Base-by-base conservation (phyloP, 768 basidiomycete species). In the Trametes punicea region DNA sequence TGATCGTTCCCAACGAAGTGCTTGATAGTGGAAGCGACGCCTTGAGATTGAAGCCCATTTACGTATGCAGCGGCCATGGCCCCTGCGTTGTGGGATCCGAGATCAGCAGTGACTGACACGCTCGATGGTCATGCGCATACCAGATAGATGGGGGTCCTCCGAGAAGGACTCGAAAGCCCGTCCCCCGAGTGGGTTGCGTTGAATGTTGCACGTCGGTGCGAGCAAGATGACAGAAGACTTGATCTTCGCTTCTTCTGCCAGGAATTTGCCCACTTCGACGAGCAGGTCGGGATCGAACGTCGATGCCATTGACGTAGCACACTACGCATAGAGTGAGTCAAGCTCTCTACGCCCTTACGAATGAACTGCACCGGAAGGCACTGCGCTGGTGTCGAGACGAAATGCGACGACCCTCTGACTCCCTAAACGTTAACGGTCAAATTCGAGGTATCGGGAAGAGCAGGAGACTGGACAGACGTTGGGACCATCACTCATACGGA, bases 181-280 rank as follows among this genome's bases (percentile, higher is more conserved):
- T 6, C 83, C 82, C 15, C 81, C 83, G 3, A 84, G 70, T 15
- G 82, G 82, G 7, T 78, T 79, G 33, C 88, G 78, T 65, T 84
- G 85, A 36, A 87, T 88, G 66, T 88, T 90, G 71, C 85, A 85
- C 0, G 88, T 90, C 8, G 86, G 88, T 2, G 84, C 87, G 26
- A 88, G 76, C 13, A 88, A 72, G 31, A 86, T 73, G 33, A 82
- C 79, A 1, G 82, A 80, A 4, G 83, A 82, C 64, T 85, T 85
- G 61, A 77, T 71, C 62, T 87, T 87, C 25, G 85, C 75, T 68
- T 89, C 87, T 55, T 79, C 73, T 0, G 76, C 87, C 45, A 90
- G 74, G 50, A 87, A 82, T 18, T 66, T 68, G 29, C 86, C 87
- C 31, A 81, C 80, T 45, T 79, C 63, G 29, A 72, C 67, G 36